Base-by-base conservation (phyloP, 331 rosid species). In the Cydonia oblonga region DNA sequence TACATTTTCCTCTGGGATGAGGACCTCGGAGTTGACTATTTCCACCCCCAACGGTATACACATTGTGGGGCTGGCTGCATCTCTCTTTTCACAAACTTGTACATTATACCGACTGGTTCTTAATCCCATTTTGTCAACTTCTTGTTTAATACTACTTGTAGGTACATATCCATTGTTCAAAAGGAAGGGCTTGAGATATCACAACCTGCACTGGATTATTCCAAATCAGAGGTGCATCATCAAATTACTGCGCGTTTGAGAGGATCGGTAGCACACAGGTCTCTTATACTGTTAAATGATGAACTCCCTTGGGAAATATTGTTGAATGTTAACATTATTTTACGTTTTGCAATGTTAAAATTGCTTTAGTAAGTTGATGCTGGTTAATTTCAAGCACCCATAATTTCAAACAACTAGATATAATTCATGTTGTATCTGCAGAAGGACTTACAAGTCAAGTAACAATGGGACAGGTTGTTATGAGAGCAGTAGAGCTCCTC, bases 1-100 rank as follows among this genome's bases (percentile, higher is more conserved):
- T 89, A 93, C 79, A 76, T 93, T 78, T 93, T 93, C 83, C 97
- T 93, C 24, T 93, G 98, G 98, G 98, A 93, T 52, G 98, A 93
- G 79, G 98, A 93, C 83, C 91, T 93, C 57, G 98, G 98, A 78
- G 96, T 93, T 1, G 90, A 93, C 13, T 2, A 79, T 81, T 93
- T 93, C 84, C 61, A 86, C 42, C 98, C 98, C 26, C 29, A 83
- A 23, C 74, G 75, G 98, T 91, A 85, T 52, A 46, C 7, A 51
- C 56, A 51, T 51, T 51, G 22, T 51, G 7, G 7, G 56, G 83
- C 73, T 22, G 54, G 42, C 64, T 70, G 75, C 80, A 61, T 13
- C 76, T 58, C 76, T 58, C 69, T 20, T 49, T 70, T 33, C 16
- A 10, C 9, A 25, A 64, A 19, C 18, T 58, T 58, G 4, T 63